Evolutionary conservation across 441 rosid genomes (phyloP).

Genomic region (Populus hybrid): DNA sequence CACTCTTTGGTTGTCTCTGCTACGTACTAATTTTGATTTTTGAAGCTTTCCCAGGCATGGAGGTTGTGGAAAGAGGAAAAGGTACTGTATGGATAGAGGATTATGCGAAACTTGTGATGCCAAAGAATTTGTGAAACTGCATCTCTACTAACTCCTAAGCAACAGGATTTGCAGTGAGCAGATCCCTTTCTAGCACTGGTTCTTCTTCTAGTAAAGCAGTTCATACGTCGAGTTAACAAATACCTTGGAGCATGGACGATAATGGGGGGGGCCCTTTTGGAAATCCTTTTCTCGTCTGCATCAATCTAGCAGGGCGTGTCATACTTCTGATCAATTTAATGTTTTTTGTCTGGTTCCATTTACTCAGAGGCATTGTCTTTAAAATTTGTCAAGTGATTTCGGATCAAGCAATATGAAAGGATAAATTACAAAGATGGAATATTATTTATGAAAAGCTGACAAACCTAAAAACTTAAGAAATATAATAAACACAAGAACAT

Average conservation of each 20-base stretch:
- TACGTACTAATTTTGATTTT: neutral
- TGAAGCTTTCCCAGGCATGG: slow-evolving; percentile 50
- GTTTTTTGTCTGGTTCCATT: neutral
- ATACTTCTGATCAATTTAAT: neutral
- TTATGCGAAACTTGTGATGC: slow-evolving; percentile 24
- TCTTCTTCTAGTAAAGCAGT: slow-evolving; percentile 42
- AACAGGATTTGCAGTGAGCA: slow-evolving; percentile 43
- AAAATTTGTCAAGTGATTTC: neutral
- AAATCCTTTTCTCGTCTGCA: neutral
- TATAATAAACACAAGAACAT: too few relatives aligned
- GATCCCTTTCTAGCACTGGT: slow-evolving; percentile 34
- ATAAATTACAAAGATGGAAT: too few relatives aligned
- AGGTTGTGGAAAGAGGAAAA: slow-evolving; percentile 44
- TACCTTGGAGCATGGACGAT: slow-evolving; percentile 48
- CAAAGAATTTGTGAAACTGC: slow-evolving; percentile 35
- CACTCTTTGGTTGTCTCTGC: neutral
- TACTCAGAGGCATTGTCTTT: neutral
- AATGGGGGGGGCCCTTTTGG: neutral
- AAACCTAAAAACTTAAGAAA: too few relatives aligned
- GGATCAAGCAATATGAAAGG: neutral
- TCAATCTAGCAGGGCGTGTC: neutral
- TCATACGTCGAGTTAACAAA: slow-evolving; percentile 33
- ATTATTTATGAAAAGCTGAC: too few relatives aligned
- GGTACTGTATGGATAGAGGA: slow-evolving; percentile 31
- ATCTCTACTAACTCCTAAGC: slow-evolving; percentile 46